Conservation (phyloP, 139 green algal species). For the Coccomyxa sp. region DNA sequence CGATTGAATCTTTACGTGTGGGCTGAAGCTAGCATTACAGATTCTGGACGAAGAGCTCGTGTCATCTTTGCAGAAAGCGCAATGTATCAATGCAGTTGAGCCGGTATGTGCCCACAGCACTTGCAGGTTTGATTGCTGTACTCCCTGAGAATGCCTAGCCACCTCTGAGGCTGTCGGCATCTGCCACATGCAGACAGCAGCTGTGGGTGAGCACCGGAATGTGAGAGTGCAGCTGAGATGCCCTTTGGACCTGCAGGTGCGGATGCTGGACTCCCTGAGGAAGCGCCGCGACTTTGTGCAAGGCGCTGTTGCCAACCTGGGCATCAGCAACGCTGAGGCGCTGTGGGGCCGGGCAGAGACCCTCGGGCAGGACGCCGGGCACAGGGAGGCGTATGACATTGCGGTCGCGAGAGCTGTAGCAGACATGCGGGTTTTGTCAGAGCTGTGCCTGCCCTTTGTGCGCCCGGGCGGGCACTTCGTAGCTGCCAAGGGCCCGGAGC, state of each 20-base stretch:
- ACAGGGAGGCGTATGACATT: conserved; percentile 63
- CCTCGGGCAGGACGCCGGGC: conserved; percentile 27
- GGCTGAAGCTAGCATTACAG: background rate
- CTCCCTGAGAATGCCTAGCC: too few relatives aligned
- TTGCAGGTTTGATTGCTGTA: too few relatives aligned
- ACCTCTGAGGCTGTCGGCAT: too few relatives aligned
- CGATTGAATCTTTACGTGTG: too few relatives aligned
- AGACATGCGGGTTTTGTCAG: conserved; percentile 70
- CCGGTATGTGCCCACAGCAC: too few relatives aligned
- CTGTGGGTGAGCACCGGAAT: too few relatives aligned
- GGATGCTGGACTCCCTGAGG: conserved; percentile 76
- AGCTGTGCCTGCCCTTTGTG: conserved; percentile 91
- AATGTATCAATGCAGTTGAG: too few relatives aligned
- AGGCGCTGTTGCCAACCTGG: conserved; percentile 18
- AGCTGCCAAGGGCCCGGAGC: conserved; percentile 64
- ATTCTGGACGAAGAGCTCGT: too few relatives aligned
- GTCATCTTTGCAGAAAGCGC: too few relatives aligned
- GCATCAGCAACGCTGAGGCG: conserved; percentile 59
- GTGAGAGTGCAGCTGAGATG: too few relatives aligned
- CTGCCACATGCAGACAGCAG: too few relatives aligned
- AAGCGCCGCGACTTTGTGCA: conserved; percentile 57
- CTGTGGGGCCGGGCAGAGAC: conserved; percentile 79
- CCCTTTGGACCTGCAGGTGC: conserved; percentile 40
- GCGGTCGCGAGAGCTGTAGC: conserved; percentile 84
- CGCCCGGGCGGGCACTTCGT: conserved; percentile 67